Evolutionary conservation across 257 asterid genomes (phyloP), one percentile per base, ranked within the genome.

Genomic region (Scutellaria galericulata): DNA sequence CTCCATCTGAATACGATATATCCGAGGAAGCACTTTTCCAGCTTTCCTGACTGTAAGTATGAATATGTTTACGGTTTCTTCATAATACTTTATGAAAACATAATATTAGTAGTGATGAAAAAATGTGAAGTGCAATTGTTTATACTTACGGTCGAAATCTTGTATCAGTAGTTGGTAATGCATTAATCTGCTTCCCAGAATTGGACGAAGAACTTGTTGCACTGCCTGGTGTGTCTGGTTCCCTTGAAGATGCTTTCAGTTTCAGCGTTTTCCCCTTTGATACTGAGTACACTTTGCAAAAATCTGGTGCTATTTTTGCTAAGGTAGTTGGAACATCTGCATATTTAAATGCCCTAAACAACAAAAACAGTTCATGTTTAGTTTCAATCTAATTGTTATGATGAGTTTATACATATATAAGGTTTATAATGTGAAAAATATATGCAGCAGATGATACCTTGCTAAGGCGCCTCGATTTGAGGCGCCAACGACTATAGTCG

Each of bases 281-380:
- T 27, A 83, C 84, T 3, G 69, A 83, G 47, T 91, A 85, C 41
- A 94, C 88, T 1, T 91, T 57, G 75, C 97, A 91, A 53, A 78
- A 85, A 58, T 88, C 95, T 1, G 96, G 96, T 54, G 86, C 89
- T 1, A 68, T 72, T 77, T 80, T 89, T 59, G 70, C 84, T 45
- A 94, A 51, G 51, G 66, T 71, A 65, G 74, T 82, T 0, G 92
- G 86, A 63, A 91, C 86, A 71, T 91, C 96, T 24, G 79, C 22
- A 64, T 46, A 70, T 70, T 72, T 94, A 62, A 94, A 94, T 74
- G 96, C 96, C 87, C 97, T 90, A 86, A 58, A 18, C 18, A 24
- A 50, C 46, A 61, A 8, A 65, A 8, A 44, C 9, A 0, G 44
- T 24, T 44, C 14, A 56, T 9, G 37, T 9, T n/a, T 51, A n/a